Percentiles rank a stretch among this genome's conserved stretches.
phyloP scores from a whole-genome alignment of 768 basidiomycete genomes.

The Mycena floridula region DNA sequence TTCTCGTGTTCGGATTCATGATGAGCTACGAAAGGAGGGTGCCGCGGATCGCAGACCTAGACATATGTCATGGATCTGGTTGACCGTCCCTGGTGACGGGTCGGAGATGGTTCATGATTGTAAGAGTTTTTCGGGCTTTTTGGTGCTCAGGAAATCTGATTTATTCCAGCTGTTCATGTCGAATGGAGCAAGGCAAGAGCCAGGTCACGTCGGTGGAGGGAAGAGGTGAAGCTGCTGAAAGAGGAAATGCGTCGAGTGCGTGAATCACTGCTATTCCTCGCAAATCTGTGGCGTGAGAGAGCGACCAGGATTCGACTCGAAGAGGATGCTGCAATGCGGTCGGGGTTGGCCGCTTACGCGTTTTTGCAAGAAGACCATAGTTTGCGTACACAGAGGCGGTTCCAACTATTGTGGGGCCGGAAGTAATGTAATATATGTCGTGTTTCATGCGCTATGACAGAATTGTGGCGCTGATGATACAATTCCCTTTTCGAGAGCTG shows the following conservation, averaged over 20 bases:
- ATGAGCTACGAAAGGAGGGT: no score
- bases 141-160: neutral
- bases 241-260: slow-evolving; percentile 28
- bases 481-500: no score
- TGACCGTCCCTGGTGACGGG: neutral
- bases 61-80: neutral
- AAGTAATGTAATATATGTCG: no score
- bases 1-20: neutral
- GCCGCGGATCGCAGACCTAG: no score
- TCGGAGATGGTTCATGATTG: neutral
- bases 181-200: slow-evolving; percentile 26
- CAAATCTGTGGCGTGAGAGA: slow-evolving; percentile 10
- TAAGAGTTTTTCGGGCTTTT: neutral
- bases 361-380: neutral
- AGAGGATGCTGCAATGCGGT: neutral
- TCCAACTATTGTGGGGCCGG: neutral
- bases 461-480: no score
- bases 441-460: no score
- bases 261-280: slow-evolving; percentile 12
- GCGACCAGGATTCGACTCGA: neutral
- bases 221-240: slow-evolving; percentile 24
- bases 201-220: slow-evolving; percentile 24
- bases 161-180: slow-evolving; percentile 16
- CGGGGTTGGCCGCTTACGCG: neutral
- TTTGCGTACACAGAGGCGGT: neutral